These are phyloP conservation scores for Coemansia sp. DNA, from an alignment of 192 early-diverging fungal genomes.

Conservation along the genomic window DNA sequence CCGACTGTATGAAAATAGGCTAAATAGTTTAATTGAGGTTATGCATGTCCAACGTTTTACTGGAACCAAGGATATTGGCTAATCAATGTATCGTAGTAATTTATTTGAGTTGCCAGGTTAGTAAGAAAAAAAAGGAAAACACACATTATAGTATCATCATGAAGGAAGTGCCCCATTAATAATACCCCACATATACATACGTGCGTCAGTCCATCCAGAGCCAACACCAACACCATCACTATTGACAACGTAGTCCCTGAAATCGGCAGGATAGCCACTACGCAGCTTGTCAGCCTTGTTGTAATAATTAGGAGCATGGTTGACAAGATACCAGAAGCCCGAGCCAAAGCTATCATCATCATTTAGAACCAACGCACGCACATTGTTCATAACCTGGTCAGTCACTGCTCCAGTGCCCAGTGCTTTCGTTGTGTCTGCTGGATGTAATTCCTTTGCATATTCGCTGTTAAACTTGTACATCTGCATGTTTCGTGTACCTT, in stretches of 20 bases:
- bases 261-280: slow-evolving; percentile 19
- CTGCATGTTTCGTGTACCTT: slow-evolving; percentile 41
- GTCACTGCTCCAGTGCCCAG: background rate
- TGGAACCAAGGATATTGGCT: no score
- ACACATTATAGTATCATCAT: background rate
- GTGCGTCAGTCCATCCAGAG: slow-evolving; percentile 20
- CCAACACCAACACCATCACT: slow-evolving; percentile 14
- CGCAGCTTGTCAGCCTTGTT: slow-evolving; percentile 24
- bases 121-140: no score
- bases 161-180: slow-evolving; percentile 19
- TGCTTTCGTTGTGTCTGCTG: background rate
- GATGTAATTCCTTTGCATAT: slow-evolving; percentile 28
- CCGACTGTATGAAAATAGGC: no score
- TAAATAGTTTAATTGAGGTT: no score
- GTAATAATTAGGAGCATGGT: slow-evolving; percentile 22
- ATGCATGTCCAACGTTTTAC: no score
- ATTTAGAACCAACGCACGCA: slow-evolving; percentile 38
- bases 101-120: no score
- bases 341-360: slow-evolving; percentile 52
- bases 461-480: slow-evolving; percentile 23
- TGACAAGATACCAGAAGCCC: slow-evolving; percentile 48
- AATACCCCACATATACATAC: slow-evolving; percentile 25
- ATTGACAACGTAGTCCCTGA: slow-evolving; percentile 32
- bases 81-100: no score
- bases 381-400: slow-evolving; percentile 15